Conservation (phyloP, 2,329 filamentous ascomycete genomes). For the Trichoderma pleuroti region DNA sequence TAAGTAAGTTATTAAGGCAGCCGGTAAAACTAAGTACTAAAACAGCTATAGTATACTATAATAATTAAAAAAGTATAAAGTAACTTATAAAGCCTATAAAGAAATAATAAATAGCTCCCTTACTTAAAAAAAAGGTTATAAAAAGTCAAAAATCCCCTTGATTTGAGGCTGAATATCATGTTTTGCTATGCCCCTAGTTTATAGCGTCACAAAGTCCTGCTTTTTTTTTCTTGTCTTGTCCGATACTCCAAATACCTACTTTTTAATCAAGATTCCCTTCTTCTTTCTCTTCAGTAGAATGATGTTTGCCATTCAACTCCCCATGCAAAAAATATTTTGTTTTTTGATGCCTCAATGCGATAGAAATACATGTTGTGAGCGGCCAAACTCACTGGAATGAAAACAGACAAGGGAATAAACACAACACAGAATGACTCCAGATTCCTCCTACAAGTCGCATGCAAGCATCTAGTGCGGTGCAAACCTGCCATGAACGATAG, state of each 20-base stretch:
- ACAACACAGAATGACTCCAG: background rate
- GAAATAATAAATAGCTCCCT: too few relatives aligned
- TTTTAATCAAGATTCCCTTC: background rate
- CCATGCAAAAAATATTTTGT: background rate
- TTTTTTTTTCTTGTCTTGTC: background rate
- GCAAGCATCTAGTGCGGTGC: conserved; percentile 5
- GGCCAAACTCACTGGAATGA: background rate
- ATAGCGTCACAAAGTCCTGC: background rate
- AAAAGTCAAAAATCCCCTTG: background rate
- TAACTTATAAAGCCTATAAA: too few relatives aligned
- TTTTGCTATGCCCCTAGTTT: background rate
- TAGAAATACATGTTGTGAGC: conserved; percentile 14
- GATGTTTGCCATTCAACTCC: background rate
- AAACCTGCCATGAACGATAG: conserved; percentile 10
- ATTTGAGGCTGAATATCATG: background rate
- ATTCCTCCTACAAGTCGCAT: background rate
- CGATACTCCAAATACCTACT: background rate
- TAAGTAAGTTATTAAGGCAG: too few relatives aligned
- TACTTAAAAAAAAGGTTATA: too few relatives aligned
- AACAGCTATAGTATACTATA: too few relatives aligned
- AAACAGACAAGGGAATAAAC: background rate
- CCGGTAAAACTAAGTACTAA: too few relatives aligned
- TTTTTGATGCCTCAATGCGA: background rate
- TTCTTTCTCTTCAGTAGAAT: background rate
- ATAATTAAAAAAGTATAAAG: too few relatives aligned